Conservation (phyloP, 1,139 yeast genomes). For the Arxiozyma slooffiae region DNA sequence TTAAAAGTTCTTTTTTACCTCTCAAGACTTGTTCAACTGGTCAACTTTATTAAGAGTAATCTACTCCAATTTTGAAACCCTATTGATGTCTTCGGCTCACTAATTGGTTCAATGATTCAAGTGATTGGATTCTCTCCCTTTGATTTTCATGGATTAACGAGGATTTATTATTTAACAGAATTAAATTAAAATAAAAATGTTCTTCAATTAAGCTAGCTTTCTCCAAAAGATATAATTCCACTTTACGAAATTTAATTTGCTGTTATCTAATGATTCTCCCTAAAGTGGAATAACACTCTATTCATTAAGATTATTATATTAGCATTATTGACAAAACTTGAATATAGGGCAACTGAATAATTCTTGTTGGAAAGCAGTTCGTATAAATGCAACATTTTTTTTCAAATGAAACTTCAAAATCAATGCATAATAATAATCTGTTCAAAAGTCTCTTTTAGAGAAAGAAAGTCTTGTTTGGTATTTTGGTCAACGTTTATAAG, state of each 20-base stretch:
- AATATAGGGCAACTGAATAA: constrained; percentile 18
- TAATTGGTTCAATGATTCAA: constrained; percentile 49
- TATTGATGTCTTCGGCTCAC: constrained; percentile 53
- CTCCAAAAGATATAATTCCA: constrained; percentile 46
- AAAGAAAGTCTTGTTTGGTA: constrained; percentile 42
- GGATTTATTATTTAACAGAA: constrained; percentile 48
- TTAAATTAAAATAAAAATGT: constrained; percentile 68
- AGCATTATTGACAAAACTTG: constrained; percentile 34
- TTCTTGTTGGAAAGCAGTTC: constrained; percentile 41
- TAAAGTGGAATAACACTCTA: constrained; percentile 44
- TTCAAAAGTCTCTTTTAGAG: constrained; percentile 53
- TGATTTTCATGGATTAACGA: constrained; percentile 11
- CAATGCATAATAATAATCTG: constrained; percentile 54
- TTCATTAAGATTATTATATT: constrained; percentile 61
- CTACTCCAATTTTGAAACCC: constrained; percentile 66
- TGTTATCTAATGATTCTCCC: constrained; percentile 40
- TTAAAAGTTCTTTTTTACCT: constrained; percentile 46
- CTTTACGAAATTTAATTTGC: constrained; percentile 61
- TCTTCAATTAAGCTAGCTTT: constrained; percentile 77
- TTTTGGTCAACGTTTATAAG: constrained; percentile 24
- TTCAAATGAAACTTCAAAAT: constrained; percentile 44
- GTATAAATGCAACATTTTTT: constrained; percentile 47
- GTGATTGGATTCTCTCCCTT: constrained; percentile 57
- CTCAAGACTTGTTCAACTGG: constrained; percentile 43
- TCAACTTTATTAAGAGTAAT: constrained; percentile 44